These are phyloP conservation scores for Fraxinus sp. DNA, from an alignment of 305 asterid species.

Conservation along the genomic window DNA sequence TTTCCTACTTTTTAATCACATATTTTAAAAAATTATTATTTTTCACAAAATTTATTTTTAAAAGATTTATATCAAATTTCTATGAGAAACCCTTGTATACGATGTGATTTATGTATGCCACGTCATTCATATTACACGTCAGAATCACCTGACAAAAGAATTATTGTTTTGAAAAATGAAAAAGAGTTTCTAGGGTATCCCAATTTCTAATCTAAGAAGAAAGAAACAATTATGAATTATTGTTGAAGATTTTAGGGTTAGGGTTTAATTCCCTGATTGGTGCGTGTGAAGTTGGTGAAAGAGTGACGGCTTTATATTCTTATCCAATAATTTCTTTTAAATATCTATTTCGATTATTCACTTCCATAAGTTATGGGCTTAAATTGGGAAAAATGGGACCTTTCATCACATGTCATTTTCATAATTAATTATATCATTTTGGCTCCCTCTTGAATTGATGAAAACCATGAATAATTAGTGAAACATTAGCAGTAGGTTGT, in stretches of 20 bases:
- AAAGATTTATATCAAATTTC: background rate
- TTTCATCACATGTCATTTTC: constrained; percentile 35
- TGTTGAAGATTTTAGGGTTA: background rate
- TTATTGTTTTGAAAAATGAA: constrained; percentile 4
- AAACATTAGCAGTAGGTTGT: background rate
- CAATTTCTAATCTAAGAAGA: constrained; percentile 22
- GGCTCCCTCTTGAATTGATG: constrained; percentile 10
- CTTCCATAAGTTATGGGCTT: constrained; percentile 66
- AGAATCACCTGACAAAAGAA: constrained; percentile 12
- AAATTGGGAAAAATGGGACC: constrained; percentile 29
- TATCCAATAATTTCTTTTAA: constrained; percentile 47
- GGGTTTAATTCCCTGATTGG: background rate
- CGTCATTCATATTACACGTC: constrained; percentile 21
- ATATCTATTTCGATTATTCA: constrained; percentile 42
- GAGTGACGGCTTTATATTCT: constrained; percentile 52
- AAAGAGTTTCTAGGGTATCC: constrained; percentile 2
- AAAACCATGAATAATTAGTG: background rate
- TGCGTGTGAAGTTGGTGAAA: constrained; percentile 38
- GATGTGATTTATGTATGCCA: constrained; percentile 23
- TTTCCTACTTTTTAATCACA: background rate
- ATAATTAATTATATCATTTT: constrained; percentile 19
- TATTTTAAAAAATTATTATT: background rate
- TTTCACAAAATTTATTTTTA: background rate
- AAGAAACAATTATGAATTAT: constrained; percentile 12
- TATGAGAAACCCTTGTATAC: background rate